Base-by-base conservation (phyloP, 352 stramenopile species). In the Aphanomyces cochlioides region DNA sequence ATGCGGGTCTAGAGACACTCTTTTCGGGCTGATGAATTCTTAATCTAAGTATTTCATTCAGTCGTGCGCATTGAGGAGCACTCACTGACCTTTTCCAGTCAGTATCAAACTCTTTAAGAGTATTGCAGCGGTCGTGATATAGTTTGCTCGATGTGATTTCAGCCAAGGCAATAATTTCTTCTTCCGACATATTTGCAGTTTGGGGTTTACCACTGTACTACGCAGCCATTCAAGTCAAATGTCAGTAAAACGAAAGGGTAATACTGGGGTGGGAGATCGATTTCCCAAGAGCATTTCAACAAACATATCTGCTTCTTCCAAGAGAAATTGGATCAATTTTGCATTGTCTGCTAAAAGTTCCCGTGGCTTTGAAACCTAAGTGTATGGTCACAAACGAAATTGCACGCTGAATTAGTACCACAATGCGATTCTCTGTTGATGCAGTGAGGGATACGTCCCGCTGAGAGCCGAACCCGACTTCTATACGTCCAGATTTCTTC, bases 121-220 rank as follows among this genome's bases (percentile, higher is more conserved):
- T 21, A 15, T 37, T 12, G 17, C 17, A 7, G n/a, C 54, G 64
- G 13, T 70, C 37, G 7, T 61, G 36, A 13, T 19, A 70, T 19
- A 70, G 34, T 21, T 28, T 64, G n/a, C 64, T 70, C 34, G 64
- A 19, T 38, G 28, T 70, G 47, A 58, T 70, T 36, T 70, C 64
- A 28, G 64, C 64, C 12, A 69, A 17, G 3, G 43, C 37, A 4
- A 43, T 47, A 45, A 69, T 48, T 5, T 69, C 43, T 15, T 67
- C 47, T n/a, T 7, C 8, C 15, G 50, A 58, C 8, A 58, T 58
- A 1, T 36, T 19, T 7, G 8, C 8, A 17, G 50, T 19, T 28
- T 36, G 8, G 15, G 21, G 50, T 19, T 61, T 7, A 12, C 28
- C 28, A 28, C 28, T 28, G 28, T 28, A 28, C 28, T 28, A 28